Conservation (phyloP, 73 alveolate species). For the Chromera velia region DNA sequence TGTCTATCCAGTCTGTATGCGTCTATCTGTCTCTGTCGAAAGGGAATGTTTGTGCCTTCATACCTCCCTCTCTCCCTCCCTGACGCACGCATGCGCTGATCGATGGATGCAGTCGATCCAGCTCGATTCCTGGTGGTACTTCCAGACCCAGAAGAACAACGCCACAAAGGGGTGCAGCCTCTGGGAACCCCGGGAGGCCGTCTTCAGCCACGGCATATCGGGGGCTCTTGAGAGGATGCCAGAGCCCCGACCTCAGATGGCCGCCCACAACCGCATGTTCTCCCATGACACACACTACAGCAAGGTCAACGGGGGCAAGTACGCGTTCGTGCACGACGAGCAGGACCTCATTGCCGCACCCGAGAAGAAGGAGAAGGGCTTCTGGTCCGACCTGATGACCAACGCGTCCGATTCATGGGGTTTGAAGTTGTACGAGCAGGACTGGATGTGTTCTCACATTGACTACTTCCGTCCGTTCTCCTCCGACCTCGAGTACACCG, state of each 20-base stretch:
- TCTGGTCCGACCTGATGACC: background rate
- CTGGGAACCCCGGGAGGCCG: background rate
- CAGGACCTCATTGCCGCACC: too few relatives aligned
- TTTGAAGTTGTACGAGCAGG: background rate
- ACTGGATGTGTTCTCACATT: background rate
- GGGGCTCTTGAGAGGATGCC: too few relatives aligned
- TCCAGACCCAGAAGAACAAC: background rate
- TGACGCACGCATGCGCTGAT: too few relatives aligned
- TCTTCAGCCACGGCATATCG: too few relatives aligned
- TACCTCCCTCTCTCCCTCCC: too few relatives aligned
- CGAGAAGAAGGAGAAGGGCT: background rate
- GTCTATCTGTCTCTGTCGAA: too few relatives aligned
- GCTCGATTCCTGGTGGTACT: background rate
- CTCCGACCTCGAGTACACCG: background rate
- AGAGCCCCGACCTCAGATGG: too few relatives aligned
- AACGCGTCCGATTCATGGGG: background rate
- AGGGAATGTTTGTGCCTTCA: too few relatives aligned
- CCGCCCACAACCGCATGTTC: background rate
- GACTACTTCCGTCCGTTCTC: background rate
- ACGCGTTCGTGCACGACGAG: background rate
- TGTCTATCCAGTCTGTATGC: too few relatives aligned
- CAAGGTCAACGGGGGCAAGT: background rate
- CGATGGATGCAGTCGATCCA: background rate
- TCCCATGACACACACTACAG: background rate
- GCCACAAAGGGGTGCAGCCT: background rate